Base-by-base conservation (phyloP, 2,329 filamentous ascomycete genomes). In the Aspergillus sp. region DNA sequence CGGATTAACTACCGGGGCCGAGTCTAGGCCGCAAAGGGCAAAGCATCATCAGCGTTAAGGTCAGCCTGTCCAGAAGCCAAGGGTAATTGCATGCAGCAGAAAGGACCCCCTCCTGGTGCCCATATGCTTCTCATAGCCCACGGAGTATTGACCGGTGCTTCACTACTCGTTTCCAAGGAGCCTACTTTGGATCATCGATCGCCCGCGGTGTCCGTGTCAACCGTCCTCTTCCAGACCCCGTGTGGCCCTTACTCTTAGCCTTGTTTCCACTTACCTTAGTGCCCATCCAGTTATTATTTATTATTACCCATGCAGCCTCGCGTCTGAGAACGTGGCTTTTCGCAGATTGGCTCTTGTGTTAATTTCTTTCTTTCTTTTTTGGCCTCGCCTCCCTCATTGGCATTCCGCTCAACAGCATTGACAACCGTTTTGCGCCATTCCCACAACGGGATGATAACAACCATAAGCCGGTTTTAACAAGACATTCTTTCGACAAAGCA, bases 281-380 rank as follows among this genome's bases (percentile, higher is more conserved):
- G 50, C 26, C 50, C 50, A 52, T 49, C 14, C 32, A 49, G 46
- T 55, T 55, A 36, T 46, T 31, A 29, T 31, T 31, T 36, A 32
- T 31, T 52, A 49, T 57, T 49, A 58, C 61, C 59, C 59, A 67
- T 64, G 57, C 59, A 65, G 63, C 62, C 71, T 73, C 68, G 70
- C 72, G 68, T 70, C 63, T 67, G 58, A 62, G 63, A 69, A 65
- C 67, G 60, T 68, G 63, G 55, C 64, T 65, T 65, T 57, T 62
- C 46, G 55, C 57, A 56, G 50, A 46, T 52, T 50, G 42, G 39
- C 49, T 57, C 42, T 22, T 46, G 42, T 54, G 51, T 29, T 50
- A 49, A 51, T 51, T 39, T 51, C 55, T 52, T 46, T 36, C 20
- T 18, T 31, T 47, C 18, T 50, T 20, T 31, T 32, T 31, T 16